Conservation (phyloP, 768 basidiomycete species). For the Sistotremastrum niveocremeum region DNA sequence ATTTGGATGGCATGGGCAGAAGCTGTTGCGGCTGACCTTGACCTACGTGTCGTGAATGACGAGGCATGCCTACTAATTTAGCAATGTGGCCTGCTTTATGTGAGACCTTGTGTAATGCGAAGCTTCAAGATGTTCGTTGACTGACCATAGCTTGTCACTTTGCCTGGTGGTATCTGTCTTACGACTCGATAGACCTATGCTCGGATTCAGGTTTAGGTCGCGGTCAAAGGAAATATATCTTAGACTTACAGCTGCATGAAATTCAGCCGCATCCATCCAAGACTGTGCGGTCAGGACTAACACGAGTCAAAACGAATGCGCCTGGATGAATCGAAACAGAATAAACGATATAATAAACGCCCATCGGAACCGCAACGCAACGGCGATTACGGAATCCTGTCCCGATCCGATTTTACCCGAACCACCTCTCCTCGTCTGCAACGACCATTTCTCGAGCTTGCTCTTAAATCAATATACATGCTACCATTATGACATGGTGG, state of each 20-base stretch:
- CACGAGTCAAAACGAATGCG: too few species aligned
- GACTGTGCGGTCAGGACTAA: too few species aligned
- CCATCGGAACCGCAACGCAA: too few species aligned
- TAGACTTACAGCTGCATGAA: constrained; percentile 42
- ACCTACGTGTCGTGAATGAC: constrained; percentile 68
- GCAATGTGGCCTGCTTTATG: constrained; percentile 53
- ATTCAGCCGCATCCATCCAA: constrained; percentile 45
- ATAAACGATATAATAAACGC: too few species aligned
- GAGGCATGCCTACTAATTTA: constrained; percentile 67
- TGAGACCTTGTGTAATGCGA: background rate
- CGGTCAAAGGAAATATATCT: background rate
- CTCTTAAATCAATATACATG: too few species aligned
- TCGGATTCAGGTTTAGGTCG: background rate
- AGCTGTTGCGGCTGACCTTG: constrained; percentile 37
- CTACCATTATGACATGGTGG: too few species aligned
- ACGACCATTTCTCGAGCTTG: too few species aligned
- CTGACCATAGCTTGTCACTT: constrained; percentile 67
- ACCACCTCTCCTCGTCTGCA: too few species aligned
- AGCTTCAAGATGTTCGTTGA: background rate
- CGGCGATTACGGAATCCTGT: too few species aligned
- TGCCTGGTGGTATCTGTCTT: constrained; percentile 49
- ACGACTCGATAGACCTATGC: constrained; percentile 60
- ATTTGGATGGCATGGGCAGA: background rate
- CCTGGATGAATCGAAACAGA: too few species aligned
- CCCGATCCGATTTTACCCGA: too few species aligned